Evolutionary conservation across 106 monocot species (phyloP), one percentile per base, ranked within the genome.

Genomic region (Apostasia shenzhenica): DNA sequence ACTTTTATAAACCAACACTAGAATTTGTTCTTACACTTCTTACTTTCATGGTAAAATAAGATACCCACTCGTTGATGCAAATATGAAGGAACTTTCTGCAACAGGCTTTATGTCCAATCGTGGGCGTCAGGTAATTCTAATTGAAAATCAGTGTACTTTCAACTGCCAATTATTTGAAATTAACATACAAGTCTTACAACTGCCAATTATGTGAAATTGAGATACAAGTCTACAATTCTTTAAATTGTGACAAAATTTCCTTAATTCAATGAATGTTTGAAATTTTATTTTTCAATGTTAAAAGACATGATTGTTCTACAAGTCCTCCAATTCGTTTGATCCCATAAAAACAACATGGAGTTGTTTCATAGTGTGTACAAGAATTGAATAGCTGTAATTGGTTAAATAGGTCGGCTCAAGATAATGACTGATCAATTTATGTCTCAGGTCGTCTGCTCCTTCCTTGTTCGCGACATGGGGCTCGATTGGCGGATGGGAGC

Each of bases 21-120:
- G 38, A 44, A 50, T 5, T 12, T 43, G 45, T 62, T 62, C 45
- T 62, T 44, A 13, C 12, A 45, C 26, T 45, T 2, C 13, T 62
- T 8, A 5, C 2, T 45, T 62, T 45, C 4, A 11, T 45, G 12
- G 9, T 59, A 11, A 45, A 44, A 3, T 8, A 62, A 97, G 95
- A 6, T 97, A 97, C 70, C 95, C 92, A 51, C 86, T 92, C 47
- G 85, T 97, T 59, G 95, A 97, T 75, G 95, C 95, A 45, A 97
- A 97, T 78, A 97, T 92, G 95, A 97, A 83, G 82, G 95, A 97
- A 62, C 76, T 97, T 13, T 80, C 80, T 4, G 37, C 72, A 14
- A 97, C 95, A 41, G 89, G 95, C 57, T 97, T 97, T 71, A 97
- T 97, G 95, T 92, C 89, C 12, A 97, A 97, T 58, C 77, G 95